Evolutionary conservation across 2,329 filamentous ascomycete species (phyloP), one percentile per base, ranked within the genome.

Genomic region (Raffaelea albimanens): DNA sequence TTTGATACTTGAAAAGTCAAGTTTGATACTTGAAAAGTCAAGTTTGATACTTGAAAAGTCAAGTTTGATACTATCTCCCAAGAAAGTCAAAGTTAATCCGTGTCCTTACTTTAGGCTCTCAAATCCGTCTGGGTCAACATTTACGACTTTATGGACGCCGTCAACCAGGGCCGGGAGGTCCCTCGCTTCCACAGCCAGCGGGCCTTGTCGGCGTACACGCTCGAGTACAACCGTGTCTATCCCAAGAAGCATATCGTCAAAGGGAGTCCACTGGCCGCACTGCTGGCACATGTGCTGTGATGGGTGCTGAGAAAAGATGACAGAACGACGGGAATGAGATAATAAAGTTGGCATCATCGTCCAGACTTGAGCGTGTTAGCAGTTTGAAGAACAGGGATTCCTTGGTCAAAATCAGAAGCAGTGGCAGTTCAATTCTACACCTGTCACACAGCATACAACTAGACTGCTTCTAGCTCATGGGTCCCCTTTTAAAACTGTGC

Each of bases 41-140:
- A 18, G 14, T 10, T 23, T 16, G 33, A 13, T 13, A 29, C 13
- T 29, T 7, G 25, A 13, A 44, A 11, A 18, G 21, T 36, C 2
- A 16, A 18, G 14, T 10, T 23, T 16, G 33, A 8, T 20, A 40
- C 22, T 29, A 21, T 20, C 25, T 46, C 16, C 40, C 46, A 23
- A 29, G 25, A 29, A 29, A 29, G n/a, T n/a, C n/a, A n/a, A n/a
- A n/a, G n/a, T n/a, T n/a, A n/a, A n/a, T n/a, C n/a, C 10, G 5
- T 43, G 7, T 18, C 2, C 22, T 41, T 18, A 21, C 33, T 20
- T 8, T 31, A 75, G 72, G 68, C 63, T 3, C 57, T 75, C 2
- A 55, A 55, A n/a, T 52, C 43, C 0, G 58, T 74, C 4, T 65
- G 67, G 56, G 63, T 76, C 49, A 76, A 76, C 49, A 75, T 76